A percentile compares a stretch with the other conserved stretches of the same genome.
Conservation (phyloP, 2,329 filamentous ascomycete species). For the Xylariales sp. region DNA sequence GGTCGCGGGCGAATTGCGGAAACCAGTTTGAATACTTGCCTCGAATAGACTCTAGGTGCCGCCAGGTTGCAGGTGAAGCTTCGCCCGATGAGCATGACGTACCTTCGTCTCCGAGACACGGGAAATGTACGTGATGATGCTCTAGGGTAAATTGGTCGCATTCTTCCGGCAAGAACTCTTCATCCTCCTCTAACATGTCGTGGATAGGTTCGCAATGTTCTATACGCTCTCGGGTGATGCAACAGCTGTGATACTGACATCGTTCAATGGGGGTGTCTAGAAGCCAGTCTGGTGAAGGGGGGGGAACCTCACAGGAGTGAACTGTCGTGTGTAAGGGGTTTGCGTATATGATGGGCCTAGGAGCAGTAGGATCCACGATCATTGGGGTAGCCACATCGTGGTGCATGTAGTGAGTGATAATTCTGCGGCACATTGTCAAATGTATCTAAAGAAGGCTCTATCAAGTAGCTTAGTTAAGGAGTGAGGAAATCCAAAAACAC, state of each 20-base stretch:
- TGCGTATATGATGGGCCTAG: conserved; percentile 25
- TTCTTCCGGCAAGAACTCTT: conserved; percentile 36
- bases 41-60: conserved; percentile 11
- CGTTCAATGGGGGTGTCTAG: not conserved
- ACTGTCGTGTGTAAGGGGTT: conserved; percentile 40
- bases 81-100: not conserved
- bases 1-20: conserved; percentile 22
- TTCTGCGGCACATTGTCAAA: conserved; percentile 42
- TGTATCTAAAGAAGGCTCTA: not conserved
- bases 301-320: conserved; percentile 43
- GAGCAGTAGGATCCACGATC: conserved; percentile 28
- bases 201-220: conserved; percentile 32
- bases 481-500: not conserved
- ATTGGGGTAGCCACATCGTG: conserved; percentile 45
- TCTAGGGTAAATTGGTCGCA: conserved; percentile 39
- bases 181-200: not conserved
- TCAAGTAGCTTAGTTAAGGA: not conserved
- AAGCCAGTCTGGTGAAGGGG: conserved; percentile 6
- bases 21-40: not conserved
- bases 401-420: conserved; percentile 45
- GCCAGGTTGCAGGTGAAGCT: conserved; percentile 36
- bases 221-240: conserved; percentile 12
- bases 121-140: conserved; percentile 40
- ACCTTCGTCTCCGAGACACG: conserved; percentile 37
- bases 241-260: conserved; percentile 47